A percentile compares a stretch with the other conserved stretches of the same genome.
Evolutionary conservation across 148 eudicot species (phyloP).

Genomic region (Chenopodium berlandieri): DNA sequence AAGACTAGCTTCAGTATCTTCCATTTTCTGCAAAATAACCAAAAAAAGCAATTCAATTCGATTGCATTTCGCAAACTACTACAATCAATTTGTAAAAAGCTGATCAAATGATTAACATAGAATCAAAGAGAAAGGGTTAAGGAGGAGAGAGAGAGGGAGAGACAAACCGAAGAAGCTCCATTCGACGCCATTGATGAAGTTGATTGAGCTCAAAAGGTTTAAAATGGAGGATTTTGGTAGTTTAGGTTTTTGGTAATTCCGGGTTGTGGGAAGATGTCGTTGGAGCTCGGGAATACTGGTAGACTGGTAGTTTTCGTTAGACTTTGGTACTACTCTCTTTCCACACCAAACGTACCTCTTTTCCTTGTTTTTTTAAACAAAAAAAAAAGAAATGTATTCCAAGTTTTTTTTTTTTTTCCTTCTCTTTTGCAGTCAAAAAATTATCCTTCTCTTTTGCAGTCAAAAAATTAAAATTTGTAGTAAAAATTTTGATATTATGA

Average conservation of each 20-base stretch:
- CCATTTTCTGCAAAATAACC: conserved; percentile 50
- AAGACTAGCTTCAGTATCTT: conserved; percentile 60
- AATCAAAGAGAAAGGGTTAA: not conserved
- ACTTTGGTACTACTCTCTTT: not conserved
- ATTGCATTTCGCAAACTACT: not conserved
- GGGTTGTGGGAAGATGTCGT: not conserved
- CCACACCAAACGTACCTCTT: not conserved
- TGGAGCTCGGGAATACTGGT: not conserved
- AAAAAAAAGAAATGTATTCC: no score
- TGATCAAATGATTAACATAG: not conserved
- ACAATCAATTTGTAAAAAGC: not conserved
- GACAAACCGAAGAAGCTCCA: conserved; percentile 47
- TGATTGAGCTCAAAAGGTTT: conserved; percentile 1
- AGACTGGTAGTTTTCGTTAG: not conserved
- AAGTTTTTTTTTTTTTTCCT: no score
- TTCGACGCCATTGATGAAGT: conserved; percentile 51
- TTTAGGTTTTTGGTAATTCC: not conserved
- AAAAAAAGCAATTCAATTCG: not conserved
- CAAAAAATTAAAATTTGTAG: no score
- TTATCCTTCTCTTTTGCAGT: no score
- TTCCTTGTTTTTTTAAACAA: no score
- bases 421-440: no score
- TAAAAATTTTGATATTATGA: no score
- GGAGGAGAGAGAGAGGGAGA: conserved; percentile 5
- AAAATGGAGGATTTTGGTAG: not conserved